Evolutionary conservation across 331 rosid genomes (phyloP).

Genomic region (Arachis monticola): DNA sequence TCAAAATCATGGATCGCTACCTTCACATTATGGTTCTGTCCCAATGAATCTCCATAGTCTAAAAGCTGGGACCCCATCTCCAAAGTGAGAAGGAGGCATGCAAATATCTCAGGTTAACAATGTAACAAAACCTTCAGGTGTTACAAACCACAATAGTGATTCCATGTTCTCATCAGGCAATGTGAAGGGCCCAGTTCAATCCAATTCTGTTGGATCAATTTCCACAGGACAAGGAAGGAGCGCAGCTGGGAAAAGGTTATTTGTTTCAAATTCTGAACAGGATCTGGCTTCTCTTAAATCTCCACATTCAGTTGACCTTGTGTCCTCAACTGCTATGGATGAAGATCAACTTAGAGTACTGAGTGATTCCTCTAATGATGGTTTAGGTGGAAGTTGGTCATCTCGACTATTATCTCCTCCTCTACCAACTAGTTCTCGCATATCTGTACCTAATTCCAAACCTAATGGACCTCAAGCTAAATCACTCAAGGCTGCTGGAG

Average conservation of each 20-base stretch:
- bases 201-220: constrained; percentile 68
- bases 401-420: constrained; percentile 81
- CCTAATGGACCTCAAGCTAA: constrained; percentile 66
- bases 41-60: constrained; percentile 58
- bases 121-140: constrained; percentile 51
- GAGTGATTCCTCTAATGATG: constrained; percentile 67
- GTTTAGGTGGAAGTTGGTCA: constrained; percentile 61
- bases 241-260: constrained; percentile 56
- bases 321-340: constrained; percentile 66
- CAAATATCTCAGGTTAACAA: constrained; percentile 65
- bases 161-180: constrained; percentile 63
- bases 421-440: constrained; percentile 56
- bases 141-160: constrained; percentile 57
- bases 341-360: constrained; percentile 74
- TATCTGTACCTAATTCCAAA: constrained; percentile 57
- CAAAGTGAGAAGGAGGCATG: constrained; percentile 83
- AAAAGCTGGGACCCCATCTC: constrained; percentile 72
- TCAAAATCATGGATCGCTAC: constrained; percentile 57
- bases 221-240: constrained; percentile 72
- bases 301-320: constrained; percentile 65
- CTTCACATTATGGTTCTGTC: constrained; percentile 70
- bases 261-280: constrained; percentile 95
- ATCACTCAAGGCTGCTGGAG: constrained; percentile 63
- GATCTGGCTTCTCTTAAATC: constrained; percentile 87
- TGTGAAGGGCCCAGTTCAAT: constrained; percentile 70